Conservation (phyloP, 23 red algal genomes). For the Gracilaria gracilis region DNA sequence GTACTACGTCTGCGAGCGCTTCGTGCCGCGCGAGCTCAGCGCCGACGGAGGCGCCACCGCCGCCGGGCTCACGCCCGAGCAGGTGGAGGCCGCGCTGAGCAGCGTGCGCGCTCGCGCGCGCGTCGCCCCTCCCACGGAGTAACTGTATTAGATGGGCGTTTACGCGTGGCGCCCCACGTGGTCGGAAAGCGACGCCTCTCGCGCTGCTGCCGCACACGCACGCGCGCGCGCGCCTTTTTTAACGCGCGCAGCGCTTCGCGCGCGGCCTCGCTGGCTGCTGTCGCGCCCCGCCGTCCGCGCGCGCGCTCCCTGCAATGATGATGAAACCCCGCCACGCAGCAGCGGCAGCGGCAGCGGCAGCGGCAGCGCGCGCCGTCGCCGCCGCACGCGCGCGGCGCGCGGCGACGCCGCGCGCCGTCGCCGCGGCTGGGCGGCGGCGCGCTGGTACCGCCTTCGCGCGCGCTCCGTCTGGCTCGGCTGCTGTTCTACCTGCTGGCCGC, state of each 20-base stretch:
- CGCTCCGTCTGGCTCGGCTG: conserved; percentile 49
- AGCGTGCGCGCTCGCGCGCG: neutral
- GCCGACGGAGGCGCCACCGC: too few species aligned
- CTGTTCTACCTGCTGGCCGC: conserved; percentile 58
- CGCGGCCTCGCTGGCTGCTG: too few species aligned
- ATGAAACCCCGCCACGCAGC: neutral
- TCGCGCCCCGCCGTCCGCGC: neutral
- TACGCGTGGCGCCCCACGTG: too few species aligned
- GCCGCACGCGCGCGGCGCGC: neutral
- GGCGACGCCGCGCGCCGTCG: conserved; percentile 6
- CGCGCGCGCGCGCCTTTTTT: too few species aligned
- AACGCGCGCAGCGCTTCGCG: neutral
- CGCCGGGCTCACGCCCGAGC: neutral
- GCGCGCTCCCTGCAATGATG: too few species aligned
- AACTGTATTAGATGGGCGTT: too few species aligned
- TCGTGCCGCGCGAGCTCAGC: conserved; percentile 45
- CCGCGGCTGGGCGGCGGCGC: conserved; percentile 9
- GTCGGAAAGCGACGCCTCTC: neutral
- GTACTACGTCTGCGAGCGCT: conserved; percentile 69
- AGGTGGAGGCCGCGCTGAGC: neutral
- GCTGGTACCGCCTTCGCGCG: conserved; percentile 10
- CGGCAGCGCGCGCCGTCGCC: neutral
- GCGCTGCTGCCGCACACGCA: too few species aligned
- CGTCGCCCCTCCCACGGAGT: neutral
- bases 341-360: neutral